Evolutionary conservation across 1,284 basidiomycete genomes (phyloP).

Genomic region (Thecaphora frezii): DNA sequence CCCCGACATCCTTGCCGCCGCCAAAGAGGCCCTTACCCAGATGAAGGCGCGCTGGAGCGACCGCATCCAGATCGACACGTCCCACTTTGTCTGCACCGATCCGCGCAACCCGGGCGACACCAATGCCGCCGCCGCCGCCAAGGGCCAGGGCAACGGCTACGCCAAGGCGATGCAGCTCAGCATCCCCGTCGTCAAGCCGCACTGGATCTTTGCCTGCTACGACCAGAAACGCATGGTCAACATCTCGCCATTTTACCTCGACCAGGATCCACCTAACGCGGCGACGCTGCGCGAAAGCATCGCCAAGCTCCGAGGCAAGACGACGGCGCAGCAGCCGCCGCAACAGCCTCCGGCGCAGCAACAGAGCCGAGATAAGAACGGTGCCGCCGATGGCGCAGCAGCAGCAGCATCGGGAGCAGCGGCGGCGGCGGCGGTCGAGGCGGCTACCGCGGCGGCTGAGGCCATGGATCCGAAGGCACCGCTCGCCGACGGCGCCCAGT

Average conservation of each 20-base stretch:
- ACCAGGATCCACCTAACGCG: slow-evolving; percentile 52
- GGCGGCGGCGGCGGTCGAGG: neutral
- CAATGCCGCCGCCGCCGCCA: slow-evolving; percentile 8
- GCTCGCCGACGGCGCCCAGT: too few relatives aligned
- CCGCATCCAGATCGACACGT: slow-evolving; percentile 75
- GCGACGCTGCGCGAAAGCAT: slow-evolving; percentile 32
- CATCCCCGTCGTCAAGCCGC: slow-evolving; percentile 56
- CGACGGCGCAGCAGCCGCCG: slow-evolving; percentile 1
- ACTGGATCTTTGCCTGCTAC: slow-evolving; percentile 57
- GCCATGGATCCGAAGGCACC: neutral
- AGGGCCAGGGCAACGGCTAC: slow-evolving; percentile 24
- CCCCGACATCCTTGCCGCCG: slow-evolving; percentile 28
- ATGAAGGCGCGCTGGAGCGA: slow-evolving; percentile 69
- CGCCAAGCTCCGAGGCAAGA: slow-evolving; percentile 19
- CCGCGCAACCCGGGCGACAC: slow-evolving; percentile 35
- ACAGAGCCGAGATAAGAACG: neutral
- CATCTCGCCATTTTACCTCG: slow-evolving; percentile 54
- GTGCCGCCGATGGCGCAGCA: slow-evolving; percentile 16
- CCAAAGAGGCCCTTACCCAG: slow-evolving; percentile 32
- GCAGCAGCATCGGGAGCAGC: slow-evolving; percentile 13
- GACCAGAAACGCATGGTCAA: slow-evolving; percentile 55
- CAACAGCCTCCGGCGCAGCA: slow-evolving; percentile 2
- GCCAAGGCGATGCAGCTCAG: slow-evolving; percentile 54
- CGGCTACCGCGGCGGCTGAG: neutral
- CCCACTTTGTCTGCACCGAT: slow-evolving; percentile 52